phyloP scores from a whole-genome alignment of 2,329 filamentous ascomycete genomes.

The Metarhizium rileyi region DNA sequence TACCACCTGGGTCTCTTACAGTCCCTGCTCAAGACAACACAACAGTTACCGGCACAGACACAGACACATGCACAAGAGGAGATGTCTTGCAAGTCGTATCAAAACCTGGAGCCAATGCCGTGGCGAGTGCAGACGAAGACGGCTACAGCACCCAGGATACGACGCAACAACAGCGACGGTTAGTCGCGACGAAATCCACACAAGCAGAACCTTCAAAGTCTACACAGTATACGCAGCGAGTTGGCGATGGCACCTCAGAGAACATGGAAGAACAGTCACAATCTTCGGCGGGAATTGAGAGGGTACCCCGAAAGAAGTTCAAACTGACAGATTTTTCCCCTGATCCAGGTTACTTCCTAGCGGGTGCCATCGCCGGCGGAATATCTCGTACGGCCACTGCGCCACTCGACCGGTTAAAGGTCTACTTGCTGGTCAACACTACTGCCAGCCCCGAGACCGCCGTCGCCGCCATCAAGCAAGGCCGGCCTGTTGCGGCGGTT shows the following conservation, averaged over 20 bases:
- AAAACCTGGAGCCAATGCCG: constrained; percentile 9
- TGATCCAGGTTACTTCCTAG: constrained; percentile 94
- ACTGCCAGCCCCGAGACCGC: constrained; percentile 39
- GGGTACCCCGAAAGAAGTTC: constrained; percentile 29
- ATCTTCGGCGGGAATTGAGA: constrained; percentile 24
- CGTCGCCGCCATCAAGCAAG: constrained; percentile 58
- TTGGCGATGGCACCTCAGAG: constrained; percentile 26
- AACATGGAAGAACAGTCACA: constrained; percentile 18
- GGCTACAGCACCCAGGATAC: constrained; percentile 14
- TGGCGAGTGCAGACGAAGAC: constrained; percentile 3
- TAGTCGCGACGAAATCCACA: constrained; percentile 13
- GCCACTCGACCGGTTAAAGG: constrained; percentile 91
- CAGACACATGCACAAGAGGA: too few species aligned
- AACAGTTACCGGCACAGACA: neutral
- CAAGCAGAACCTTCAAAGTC: constrained; percentile 9
- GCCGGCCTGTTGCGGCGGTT: constrained; percentile 53
- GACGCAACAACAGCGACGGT: constrained; percentile 15
- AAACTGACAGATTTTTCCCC: constrained; percentile 62
- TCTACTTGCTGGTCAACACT: constrained; percentile 92
- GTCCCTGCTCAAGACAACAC: neutral
- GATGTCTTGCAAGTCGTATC: constrained; percentile 4
- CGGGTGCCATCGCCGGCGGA: constrained; percentile 88
- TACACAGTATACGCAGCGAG: constrained; percentile 13
- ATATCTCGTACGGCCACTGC: constrained; percentile 93
- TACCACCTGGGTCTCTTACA: constrained; percentile 1